Evolutionary conservation across 1,284 basidiomycete species (phyloP).

Genomic region (Ustilago shanxiensis): DNA sequence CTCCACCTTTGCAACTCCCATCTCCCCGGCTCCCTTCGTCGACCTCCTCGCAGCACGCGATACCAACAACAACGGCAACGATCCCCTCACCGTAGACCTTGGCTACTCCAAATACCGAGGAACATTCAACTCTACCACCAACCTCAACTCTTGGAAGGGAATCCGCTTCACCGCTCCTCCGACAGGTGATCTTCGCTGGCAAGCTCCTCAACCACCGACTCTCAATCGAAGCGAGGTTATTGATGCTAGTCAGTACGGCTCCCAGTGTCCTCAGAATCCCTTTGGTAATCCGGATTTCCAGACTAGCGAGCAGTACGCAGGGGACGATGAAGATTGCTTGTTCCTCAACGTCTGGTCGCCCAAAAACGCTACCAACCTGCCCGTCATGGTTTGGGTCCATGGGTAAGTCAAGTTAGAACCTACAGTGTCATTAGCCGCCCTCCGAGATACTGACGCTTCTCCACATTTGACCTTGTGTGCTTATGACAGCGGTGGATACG

Average conservation of each 20-base stretch:
- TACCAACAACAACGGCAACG: neutral
- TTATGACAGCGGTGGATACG: slow-evolving; percentile 34
- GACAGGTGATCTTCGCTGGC: slow-evolving; percentile 34
- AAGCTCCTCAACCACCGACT: slow-evolving; percentile 27
- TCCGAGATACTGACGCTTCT: neutral
- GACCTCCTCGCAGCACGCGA: slow-evolving; percentile 29
- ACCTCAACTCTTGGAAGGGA: slow-evolving; percentile 38
- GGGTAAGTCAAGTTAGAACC: slow-evolving; percentile 11
- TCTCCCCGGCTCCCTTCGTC: slow-evolving; percentile 25
- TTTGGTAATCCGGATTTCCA: slow-evolving; percentile 26
- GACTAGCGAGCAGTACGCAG: slow-evolving; percentile 6
- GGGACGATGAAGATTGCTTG: slow-evolving; percentile 44
- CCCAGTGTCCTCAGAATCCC: slow-evolving; percentile 32
- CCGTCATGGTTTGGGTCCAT: slow-evolving; percentile 47
- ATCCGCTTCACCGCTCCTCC: slow-evolving; percentile 49
- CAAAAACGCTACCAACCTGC: slow-evolving; percentile 28
- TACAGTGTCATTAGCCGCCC: neutral
- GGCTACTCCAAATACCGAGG: slow-evolving; percentile 37
- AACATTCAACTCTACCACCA: slow-evolving; percentile 22
- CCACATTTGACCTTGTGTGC: too few species aligned
- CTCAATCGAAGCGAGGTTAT: slow-evolving; percentile 23
- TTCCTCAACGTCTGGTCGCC: slow-evolving; percentile 53
- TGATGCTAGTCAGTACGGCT: slow-evolving; percentile 31
- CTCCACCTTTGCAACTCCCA: slow-evolving; percentile 10
- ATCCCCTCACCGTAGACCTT: slow-evolving; percentile 33